Evolutionary conservation across 371 early-diverging fungal species (phyloP).

Genomic region (Lichtheimia hyalospora): DNA sequence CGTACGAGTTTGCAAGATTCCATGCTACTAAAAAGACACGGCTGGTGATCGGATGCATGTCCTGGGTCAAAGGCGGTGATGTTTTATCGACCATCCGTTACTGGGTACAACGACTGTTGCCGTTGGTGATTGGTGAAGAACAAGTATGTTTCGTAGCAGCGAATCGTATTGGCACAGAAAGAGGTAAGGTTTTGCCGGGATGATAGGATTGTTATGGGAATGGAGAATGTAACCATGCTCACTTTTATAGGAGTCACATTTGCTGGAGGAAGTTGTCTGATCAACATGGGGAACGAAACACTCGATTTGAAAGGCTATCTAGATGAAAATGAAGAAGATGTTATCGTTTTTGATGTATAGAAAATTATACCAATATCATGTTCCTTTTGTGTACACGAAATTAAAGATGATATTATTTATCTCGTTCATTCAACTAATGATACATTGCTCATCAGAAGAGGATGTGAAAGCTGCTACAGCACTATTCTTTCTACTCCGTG

Average conservation of each 20-base stretch:
- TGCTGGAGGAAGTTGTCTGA: conserved; percentile 57
- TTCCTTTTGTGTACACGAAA: too few relatives aligned
- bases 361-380: too few relatives aligned
- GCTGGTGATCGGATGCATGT: conserved; percentile 66
- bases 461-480: background rate
- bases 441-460: conserved; percentile 15
- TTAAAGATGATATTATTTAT: background rate
- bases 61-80: conserved; percentile 55
- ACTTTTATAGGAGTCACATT: conserved; percentile 31
- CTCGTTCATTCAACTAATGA: conserved; percentile 6
- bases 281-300: conserved; percentile 30
- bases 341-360: conserved; percentile 36
- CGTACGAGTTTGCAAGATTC: conserved; percentile 71
- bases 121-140: conserved; percentile 23
- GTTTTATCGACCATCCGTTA: conserved; percentile 49
- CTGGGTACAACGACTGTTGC: conserved; percentile 61
- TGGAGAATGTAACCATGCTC: background rate
- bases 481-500: background rate
- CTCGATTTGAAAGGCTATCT: conserved; percentile 32
- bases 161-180: conserved; percentile 70
- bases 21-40: conserved; percentile 48
- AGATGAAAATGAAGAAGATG: conserved; percentile 27
- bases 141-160: conserved; percentile 48
- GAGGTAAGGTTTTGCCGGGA: conserved; percentile 23
- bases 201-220: background rate